Evolutionary conservation across 2,329 filamentous ascomycete species (phyloP), one percentile per base, ranked within the genome.

Genomic region (Fusarium anguioides): DNA sequence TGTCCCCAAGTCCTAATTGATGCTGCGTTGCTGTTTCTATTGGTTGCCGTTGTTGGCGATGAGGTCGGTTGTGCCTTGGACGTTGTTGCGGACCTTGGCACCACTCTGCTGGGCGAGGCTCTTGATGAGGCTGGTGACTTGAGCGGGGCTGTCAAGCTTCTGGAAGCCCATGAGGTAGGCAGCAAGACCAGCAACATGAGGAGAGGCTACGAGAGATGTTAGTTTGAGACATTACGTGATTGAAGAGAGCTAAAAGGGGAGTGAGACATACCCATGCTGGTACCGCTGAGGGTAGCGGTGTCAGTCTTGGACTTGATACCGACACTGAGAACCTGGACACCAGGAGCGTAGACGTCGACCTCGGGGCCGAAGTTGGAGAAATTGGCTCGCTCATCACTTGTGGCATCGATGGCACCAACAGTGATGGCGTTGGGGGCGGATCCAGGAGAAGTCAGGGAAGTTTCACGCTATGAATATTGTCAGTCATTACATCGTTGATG

Each of bases 151-250:
- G 9, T 76, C 80, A 62, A 88, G 75, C 51, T 76, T 71, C 77
- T 87, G 84, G 53, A 88, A 81, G 50, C 79, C 72, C 80, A 92
- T 88, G 29, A 92, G 79, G 77, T 92, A 92, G 26, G 88, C 89
- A 15, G 87, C 88, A 5, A 92, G 81, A 45, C 90, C 90, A 45
- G 87, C 84, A 52, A 92, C 83, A 74, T 91, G 89, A 3, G 90
- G 90, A 14, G 84, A 84, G 24, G 90, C 88, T 79, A 37, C 24
- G 15, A 41, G 15, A 17, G 27, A 8, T 15, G 46, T 72, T 49
- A 74, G 72, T 41, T 51, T 64, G 11, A 21, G 45, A 33, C 33
- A 21, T 24, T 20, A 20, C 27, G 31, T 29, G 40, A 21, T n/a
- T n/a, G n/a, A n/a, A n/a, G 31, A 21, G 18, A 12, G 11, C 8